Percentiles rank a stretch among this genome's conserved stretches.
phyloP scores from a whole-genome alignment of 345 rosid genomes.

The Theobroma cacao region DNA sequence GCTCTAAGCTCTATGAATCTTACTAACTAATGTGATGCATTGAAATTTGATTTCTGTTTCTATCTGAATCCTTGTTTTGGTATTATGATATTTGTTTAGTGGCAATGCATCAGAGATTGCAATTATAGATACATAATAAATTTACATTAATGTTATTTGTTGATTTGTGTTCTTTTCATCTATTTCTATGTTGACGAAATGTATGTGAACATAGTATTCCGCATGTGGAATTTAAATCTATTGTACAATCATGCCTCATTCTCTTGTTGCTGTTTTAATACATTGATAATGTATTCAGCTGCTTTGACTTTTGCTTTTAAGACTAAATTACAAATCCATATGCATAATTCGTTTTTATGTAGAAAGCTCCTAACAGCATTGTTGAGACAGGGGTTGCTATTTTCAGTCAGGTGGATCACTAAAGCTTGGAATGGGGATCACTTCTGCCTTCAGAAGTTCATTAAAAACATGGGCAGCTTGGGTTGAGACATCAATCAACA shows the following conservation, averaged over 20 bases:
- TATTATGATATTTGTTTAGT: background rate
- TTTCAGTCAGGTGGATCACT: slow-evolving; percentile 49
- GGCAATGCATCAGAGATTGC: background rate
- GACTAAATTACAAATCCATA: background rate
- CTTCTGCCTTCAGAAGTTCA: slow-evolving; percentile 38
- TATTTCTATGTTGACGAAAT: background rate
- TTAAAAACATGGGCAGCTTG: slow-evolving; percentile 51
- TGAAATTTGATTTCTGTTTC: background rate
- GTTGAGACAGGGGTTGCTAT: slow-evolving; percentile 67
- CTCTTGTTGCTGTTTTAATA: background rate
- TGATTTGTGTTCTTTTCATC: background rate
- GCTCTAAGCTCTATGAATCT: background rate
- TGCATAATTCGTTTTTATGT: background rate
- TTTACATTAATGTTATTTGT: background rate
- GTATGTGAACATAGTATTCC: background rate
- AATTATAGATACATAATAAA: background rate
- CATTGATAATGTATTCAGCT: background rate
- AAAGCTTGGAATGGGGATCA: slow-evolving; percentile 50
- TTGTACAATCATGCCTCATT: background rate
- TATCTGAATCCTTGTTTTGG: background rate
- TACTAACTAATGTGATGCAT: background rate
- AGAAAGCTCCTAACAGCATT: slow-evolving; percentile 36
- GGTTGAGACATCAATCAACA: slow-evolving; percentile 38
- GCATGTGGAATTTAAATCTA: background rate
- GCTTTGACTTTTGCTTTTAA: background rate